Evolutionary conservation across 2,329 filamentous ascomycete genomes (phyloP).

Genomic region (Kalmusia sp.): DNA sequence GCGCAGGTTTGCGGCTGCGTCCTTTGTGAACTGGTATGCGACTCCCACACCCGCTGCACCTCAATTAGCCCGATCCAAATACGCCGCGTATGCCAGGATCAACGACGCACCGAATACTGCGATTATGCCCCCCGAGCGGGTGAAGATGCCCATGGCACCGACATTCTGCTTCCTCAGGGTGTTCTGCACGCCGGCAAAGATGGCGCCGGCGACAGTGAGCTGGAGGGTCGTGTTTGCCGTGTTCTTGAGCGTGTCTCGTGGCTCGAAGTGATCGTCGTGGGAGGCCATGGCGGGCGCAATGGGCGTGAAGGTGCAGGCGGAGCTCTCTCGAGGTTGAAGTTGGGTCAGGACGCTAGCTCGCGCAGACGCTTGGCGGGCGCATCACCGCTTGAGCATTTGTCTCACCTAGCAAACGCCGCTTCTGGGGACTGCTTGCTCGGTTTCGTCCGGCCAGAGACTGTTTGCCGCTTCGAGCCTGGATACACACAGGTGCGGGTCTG

Average conservation of each 20-base stretch:
- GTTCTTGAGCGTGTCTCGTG: constrained; percentile 75
- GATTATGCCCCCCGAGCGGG: constrained; percentile 77
- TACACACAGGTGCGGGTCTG: background rate
- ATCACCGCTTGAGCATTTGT: constrained; percentile 9
- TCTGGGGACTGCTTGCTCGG: background rate
- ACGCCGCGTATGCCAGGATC: background rate
- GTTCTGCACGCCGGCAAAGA: constrained; percentile 83
- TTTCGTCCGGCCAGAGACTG: background rate
- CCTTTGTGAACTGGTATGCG: constrained; percentile 78
- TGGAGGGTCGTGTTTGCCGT: constrained; percentile 70
- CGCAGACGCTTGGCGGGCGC: constrained; percentile 9
- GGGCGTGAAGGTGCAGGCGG: constrained; percentile 26
- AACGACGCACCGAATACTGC: constrained; percentile 66
- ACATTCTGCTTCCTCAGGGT: constrained; percentile 83
- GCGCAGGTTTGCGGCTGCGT: constrained; percentile 82
- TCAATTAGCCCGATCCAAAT: constrained; percentile 33
- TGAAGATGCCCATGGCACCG: constrained; percentile 80
- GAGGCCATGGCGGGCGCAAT: constrained; percentile 46
- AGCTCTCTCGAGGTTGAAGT: constrained; percentile 26
- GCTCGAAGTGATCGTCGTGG: constrained; percentile 62
- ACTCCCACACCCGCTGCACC: constrained; percentile 73
- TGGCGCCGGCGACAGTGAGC: constrained; percentile 71
- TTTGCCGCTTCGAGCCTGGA: background rate
- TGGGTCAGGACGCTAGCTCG: constrained; percentile 16
- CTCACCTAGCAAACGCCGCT: constrained; percentile 15